Percentiles rank a stretch among this genome's conserved stretches.
These are phyloP conservation scores for Xylaria acuta DNA, from an alignment of 495 filamentous ascomycete species.

Conservation along the genomic window DNA sequence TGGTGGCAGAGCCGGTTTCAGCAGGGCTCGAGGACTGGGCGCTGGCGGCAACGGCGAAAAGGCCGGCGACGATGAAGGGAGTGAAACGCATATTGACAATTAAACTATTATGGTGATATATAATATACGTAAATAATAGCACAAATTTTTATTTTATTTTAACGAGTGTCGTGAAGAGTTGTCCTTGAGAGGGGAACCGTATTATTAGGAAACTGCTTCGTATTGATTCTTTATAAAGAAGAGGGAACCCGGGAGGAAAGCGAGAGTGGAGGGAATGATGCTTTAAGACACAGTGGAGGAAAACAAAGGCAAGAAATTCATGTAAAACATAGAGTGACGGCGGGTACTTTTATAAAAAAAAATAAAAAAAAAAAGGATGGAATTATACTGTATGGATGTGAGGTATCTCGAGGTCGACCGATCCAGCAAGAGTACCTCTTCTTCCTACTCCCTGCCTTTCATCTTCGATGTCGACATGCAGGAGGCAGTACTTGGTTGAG, in stretches of 20 bases:
- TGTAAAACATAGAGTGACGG: background rate
- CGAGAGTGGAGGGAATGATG: background rate
- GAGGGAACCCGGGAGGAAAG: background rate
- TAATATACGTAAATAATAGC: slow-evolving; percentile 30
- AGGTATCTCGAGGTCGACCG: slow-evolving; percentile 13
- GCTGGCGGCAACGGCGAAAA: slow-evolving; percentile 45
- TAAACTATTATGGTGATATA: slow-evolving; percentile 33
- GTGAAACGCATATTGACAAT: slow-evolving; percentile 53
- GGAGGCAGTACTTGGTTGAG: background rate
- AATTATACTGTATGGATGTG: slow-evolving; percentile 19
- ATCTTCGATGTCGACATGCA: background rate
- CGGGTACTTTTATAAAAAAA: slow-evolving; percentile 16
- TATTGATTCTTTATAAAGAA: slow-evolving; percentile 13
- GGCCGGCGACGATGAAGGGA: slow-evolving; percentile 46
- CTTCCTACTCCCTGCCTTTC: background rate
- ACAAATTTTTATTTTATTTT: background rate
- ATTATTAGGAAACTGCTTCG: slow-evolving; percentile 13
- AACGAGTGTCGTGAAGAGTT: slow-evolving; percentile 24
- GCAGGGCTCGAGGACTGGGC: too few relatives aligned
- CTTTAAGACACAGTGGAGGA: slow-evolving; percentile 14
- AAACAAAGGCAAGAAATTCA: slow-evolving; percentile 14
- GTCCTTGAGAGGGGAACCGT: background rate
- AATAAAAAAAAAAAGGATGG: too few relatives aligned
- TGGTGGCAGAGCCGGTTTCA: slow-evolving; percentile 25
- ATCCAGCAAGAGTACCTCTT: background rate